A percentile compares a stretch with the other conserved stretches of the same genome.
phyloP scores from a whole-genome alignment of 192 early-diverging fungal species.

The Umbelopsis vinacea region DNA sequence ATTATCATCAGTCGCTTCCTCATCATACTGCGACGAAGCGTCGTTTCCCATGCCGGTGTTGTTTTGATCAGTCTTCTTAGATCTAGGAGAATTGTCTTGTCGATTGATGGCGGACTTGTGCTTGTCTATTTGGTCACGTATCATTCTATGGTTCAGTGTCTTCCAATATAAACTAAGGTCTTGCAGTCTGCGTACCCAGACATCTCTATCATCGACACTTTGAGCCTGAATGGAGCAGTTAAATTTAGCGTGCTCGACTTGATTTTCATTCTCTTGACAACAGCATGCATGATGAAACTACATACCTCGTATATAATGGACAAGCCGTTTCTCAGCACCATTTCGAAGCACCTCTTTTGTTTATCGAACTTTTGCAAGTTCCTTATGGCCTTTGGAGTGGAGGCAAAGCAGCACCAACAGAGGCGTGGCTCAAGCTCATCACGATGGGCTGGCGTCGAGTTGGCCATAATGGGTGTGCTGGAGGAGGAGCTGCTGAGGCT shows the following conservation, averaged over 20 bases:
- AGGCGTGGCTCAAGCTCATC: neutral
- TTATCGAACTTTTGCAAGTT: neutral
- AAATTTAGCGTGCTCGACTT: no score
- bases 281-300: neutral
- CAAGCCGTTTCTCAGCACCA: neutral
- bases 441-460: neutral
- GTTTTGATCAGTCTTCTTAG: neutral
- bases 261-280: no score
- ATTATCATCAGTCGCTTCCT: neutral
- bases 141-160: neutral
- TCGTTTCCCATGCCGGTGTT: neutral
- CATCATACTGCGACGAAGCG: neutral
- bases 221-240: neutral
- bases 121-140: neutral
- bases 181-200: neutral
- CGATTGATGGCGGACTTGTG: neutral
- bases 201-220: slow-evolving; percentile 7
- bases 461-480: neutral
- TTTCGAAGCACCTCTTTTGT: neutral
- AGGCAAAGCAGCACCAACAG: slow-evolving; percentile 3
- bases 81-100: neutral
- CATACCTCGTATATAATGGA: neutral
- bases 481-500: neutral
- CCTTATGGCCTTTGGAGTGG: neutral
- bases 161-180: slow-evolving; percentile 1